Percentiles rank a stretch among this genome's conserved stretches.
Conservation (phyloP, 129 eudicot genomes). For the Glebionis coronaria region DNA sequence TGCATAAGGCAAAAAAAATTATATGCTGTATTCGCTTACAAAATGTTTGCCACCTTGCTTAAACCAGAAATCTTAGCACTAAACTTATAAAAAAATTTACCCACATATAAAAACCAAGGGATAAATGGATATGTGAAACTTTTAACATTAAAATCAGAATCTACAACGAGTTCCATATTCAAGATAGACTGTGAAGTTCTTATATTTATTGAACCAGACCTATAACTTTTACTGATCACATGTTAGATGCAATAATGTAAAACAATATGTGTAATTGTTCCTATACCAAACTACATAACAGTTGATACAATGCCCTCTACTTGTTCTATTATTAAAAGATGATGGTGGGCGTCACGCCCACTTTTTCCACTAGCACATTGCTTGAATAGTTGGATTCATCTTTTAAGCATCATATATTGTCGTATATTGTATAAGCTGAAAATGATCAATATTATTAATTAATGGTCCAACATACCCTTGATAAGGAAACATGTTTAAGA, state of each 20-base stretch:
- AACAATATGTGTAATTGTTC: constrained; percentile 7
- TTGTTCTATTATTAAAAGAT: constrained; percentile 7
- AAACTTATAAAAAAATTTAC: not conserved
- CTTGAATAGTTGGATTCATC: not conserved
- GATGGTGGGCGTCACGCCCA: constrained; percentile 3
- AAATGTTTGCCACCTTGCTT: not conserved
- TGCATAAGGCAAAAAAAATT: no score
- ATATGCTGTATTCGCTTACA: not conserved
- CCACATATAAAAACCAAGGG: not conserved
- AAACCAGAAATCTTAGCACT: not conserved
- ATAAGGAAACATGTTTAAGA: constrained; percentile 15
- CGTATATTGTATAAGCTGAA: not conserved
- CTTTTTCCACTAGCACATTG: constrained; percentile 1
- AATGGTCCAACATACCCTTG: constrained; percentile 2
- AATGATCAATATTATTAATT: constrained; percentile 1
- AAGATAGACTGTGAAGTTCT: constrained; percentile 12
- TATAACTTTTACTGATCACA: not conserved
- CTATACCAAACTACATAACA: constrained; percentile 16
- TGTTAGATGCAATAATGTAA: constrained; percentile 10
- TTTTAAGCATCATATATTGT: not conserved
- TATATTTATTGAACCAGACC: not conserved
- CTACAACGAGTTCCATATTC: constrained; percentile 7
- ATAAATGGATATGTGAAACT: not conserved
- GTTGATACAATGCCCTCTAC: constrained; percentile 19
- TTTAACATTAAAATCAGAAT: constrained; percentile 2